Evolutionary conservation across 106 monocot genomes (phyloP).

Genomic region (Apostasia ramifera): DNA sequence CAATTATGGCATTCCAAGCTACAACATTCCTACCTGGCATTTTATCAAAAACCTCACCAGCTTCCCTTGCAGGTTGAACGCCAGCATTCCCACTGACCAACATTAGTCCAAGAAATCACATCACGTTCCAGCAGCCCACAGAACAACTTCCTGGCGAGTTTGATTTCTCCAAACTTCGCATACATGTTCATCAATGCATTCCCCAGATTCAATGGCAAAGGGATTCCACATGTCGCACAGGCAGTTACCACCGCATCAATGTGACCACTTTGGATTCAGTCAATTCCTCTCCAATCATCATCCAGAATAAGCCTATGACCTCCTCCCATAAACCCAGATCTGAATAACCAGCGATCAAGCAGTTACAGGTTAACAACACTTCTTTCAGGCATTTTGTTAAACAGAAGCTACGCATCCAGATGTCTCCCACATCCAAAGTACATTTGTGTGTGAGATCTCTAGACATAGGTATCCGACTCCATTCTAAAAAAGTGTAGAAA

Average conservation of each 20-base stretch:
- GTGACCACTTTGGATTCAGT: constrained; percentile 29
- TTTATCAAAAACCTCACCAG: constrained; percentile 22
- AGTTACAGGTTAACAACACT: constrained; percentile 42
- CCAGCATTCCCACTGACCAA: constrained; percentile 31
- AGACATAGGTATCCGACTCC: constrained; percentile 19
- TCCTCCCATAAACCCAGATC: constrained; percentile 22
- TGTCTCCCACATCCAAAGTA: constrained; percentile 21
- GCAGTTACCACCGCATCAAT: constrained; percentile 42
- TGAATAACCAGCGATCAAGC: constrained; percentile 27
- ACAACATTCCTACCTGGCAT: constrained; percentile 29
- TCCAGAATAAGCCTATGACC: constrained; percentile 36
- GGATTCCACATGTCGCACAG: constrained; percentile 23
- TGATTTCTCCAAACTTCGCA: constrained; percentile 35
- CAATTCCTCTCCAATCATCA: constrained; percentile 19
- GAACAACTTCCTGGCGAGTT: constrained; percentile 21
- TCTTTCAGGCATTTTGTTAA: constrained; percentile 28
- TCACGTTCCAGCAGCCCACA: constrained; percentile 22
- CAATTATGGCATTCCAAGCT: constrained; percentile 40
- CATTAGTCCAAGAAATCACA: constrained; percentile 37
- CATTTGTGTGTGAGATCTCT: constrained; percentile 23
- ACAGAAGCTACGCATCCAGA: constrained; percentile 10
- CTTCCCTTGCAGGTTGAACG: constrained; percentile 4
- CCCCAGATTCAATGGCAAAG: constrained; percentile 29
- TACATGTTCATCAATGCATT: constrained; percentile 41
- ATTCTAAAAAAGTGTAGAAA: constrained; percentile 11